Percentiles rank a stretch among this genome's conserved stretches.
phyloP scores from a whole-genome alignment of 331 rosid genomes.

The Acacia pycnantha region DNA sequence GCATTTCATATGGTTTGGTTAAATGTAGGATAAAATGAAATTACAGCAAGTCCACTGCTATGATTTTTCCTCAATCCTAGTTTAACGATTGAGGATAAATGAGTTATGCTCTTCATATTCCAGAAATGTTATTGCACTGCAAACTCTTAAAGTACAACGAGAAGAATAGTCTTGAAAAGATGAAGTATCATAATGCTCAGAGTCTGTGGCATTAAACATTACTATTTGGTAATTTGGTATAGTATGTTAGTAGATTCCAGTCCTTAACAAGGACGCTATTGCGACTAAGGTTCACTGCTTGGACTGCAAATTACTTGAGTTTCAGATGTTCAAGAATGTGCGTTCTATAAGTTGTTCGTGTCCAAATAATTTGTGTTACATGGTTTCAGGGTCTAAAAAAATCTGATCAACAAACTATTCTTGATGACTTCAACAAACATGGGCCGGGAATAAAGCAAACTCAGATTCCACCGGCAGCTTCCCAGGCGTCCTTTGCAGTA shows the following conservation, averaged over 20 bases:
- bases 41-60: background rate
- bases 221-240: background rate
- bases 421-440: conserved; percentile 91
- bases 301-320: background rate
- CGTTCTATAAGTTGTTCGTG: background rate
- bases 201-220: background rate
- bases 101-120: background rate
- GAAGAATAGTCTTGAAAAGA: background rate
- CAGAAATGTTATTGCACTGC: background rate
- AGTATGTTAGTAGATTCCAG: background rate
- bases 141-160: background rate
- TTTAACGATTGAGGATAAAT: background rate
- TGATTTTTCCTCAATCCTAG: background rate
- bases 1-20: background rate
- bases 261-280: background rate
- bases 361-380: background rate
- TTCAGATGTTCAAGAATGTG: conserved; percentile 19
- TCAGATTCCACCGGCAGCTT: conserved; percentile 49
- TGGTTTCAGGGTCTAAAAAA: conserved; percentile 87
- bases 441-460: conserved; percentile 81
- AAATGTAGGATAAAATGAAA: conserved; percentile 11
- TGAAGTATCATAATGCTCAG: background rate
- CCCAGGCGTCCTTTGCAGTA: conserved; percentile 53
- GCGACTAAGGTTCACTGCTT: background rate
- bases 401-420: conserved; percentile 81